Evolutionary conservation across 2,329 filamentous ascomycete genomes (phyloP).

Genomic region (Diaporthe velutina): DNA sequence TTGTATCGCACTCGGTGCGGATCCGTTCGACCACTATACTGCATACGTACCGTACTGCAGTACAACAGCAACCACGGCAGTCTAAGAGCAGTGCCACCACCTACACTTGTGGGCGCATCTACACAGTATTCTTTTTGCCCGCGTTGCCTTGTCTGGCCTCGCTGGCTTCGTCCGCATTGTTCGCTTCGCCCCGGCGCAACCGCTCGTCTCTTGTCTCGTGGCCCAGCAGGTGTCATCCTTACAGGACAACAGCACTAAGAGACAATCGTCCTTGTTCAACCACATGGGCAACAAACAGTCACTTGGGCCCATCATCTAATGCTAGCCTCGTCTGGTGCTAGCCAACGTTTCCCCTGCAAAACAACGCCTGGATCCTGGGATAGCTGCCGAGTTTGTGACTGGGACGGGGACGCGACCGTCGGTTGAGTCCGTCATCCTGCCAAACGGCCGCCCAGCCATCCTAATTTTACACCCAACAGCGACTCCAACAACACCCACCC

Average conservation of each 20-base stretch:
- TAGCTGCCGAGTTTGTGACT: slow-evolving; percentile 4
- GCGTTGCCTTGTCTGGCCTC: not conserved
- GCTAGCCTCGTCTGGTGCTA: slow-evolving; percentile 21
- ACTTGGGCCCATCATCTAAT: slow-evolving; percentile 9
- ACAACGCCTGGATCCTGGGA: slow-evolving; percentile 9
- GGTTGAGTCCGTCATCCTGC: slow-evolving; percentile 28
- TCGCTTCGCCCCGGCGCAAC: slow-evolving; percentile 11
- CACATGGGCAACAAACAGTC: slow-evolving; percentile 28
- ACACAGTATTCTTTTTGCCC: not conserved
- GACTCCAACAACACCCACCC: slow-evolving; percentile 8
- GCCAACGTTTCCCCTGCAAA: slow-evolving; percentile 18
- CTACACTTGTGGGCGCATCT: not conserved
- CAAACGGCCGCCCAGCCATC: slow-evolving; percentile 36
- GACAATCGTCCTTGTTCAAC: slow-evolving; percentile 26
- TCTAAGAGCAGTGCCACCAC: slow-evolving; percentile 8
- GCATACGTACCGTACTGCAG: not conserved
- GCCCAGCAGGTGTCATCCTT: slow-evolving; percentile 25
- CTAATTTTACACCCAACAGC: slow-evolving; percentile 35
- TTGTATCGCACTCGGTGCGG: slow-evolving; percentile 21
- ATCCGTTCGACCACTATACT: not conserved
- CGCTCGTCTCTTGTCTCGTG: slow-evolving; percentile 14
- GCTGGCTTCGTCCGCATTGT: not conserved
- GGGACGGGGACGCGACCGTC: slow-evolving; percentile 15
- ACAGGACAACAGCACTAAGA: not conserved
- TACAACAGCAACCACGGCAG: not conserved